Evolutionary conservation across 176 grass and related monocot species (phyloP).

Genomic region (Tillandsia fasciculata): DNA sequence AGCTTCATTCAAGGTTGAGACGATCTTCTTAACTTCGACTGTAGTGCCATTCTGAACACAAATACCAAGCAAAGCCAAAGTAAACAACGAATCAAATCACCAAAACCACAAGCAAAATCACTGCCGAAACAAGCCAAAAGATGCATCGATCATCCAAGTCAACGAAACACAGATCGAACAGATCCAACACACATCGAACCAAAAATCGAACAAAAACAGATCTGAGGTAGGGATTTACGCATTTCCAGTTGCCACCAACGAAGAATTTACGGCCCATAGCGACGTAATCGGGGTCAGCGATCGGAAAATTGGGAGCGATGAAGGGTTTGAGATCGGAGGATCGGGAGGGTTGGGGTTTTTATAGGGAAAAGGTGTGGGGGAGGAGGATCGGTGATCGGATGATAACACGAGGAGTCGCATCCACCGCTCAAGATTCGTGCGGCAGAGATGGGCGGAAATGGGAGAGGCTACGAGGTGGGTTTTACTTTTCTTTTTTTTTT

Average conservation of each 20-base stretch:
- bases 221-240: slow-evolving; percentile 32
- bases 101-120: neutral
- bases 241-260: slow-evolving; percentile 93
- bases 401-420: neutral
- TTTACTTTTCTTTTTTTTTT: neutral
- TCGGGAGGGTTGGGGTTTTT: neutral
- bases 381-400: neutral
- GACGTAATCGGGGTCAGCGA: neutral
- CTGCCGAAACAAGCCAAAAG: too few species aligned
- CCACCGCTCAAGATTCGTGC: neutral
- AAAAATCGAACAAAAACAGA: neutral
- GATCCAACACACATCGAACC: neutral
- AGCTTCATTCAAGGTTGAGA: slow-evolving; percentile 60
- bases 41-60: slow-evolving; percentile 53
- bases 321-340: neutral
- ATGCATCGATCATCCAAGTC: too few species aligned
- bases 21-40: slow-evolving; percentile 88
- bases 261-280: slow-evolving; percentile 50
- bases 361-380: neutral
- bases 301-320: neutral
- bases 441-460: neutral
- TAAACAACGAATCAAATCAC: slow-evolving; percentile 1
- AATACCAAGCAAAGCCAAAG: neutral
- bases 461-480: neutral
- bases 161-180: neutral